Base-by-base conservation (phyloP, 176 grass and related monocot genomes). In the Canna indica region DNA sequence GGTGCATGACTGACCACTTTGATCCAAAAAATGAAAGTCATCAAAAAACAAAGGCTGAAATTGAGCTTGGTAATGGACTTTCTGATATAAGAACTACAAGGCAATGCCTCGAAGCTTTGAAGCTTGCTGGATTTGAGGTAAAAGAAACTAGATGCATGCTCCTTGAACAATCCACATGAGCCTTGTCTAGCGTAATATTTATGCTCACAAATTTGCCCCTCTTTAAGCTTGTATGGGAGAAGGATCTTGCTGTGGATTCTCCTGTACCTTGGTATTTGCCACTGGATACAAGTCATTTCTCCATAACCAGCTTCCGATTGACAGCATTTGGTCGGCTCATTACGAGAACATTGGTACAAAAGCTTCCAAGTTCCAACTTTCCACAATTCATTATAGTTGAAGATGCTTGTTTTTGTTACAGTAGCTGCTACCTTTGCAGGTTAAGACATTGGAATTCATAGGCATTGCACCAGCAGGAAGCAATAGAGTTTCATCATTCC, bases 41-140 rank as follows among this genome's bases (percentile, higher is more conserved):
- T 33, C 83, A 90, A 74, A 92, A 72, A 78, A 90, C 83, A 5
- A 97, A 97, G 75, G 84, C 91, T 67, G 86, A 92, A 75, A 78
- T 97, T 68, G 94, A 97, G 76, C 86, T 97, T 13, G 94, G 94
- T 13, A 87, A 87, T 80, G 94, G 89, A 1, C 86, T 97, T 68
- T 89, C 94, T 69, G 89, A 92, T 87, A 76, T 97, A 39, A 79
- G 89, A 77, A 97, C 82, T 57, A 92, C 84, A 68, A 62, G 10
- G 36, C 86, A 99, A 73, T 99, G 95, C 73, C 84, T 99, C 74
- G 88, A 99, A 53, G 95, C 95, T 72, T 80, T 85, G 67, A 94
- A 90, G 71, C 85, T 89, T 73, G 82, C 90, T 62, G 95, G 95
- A 17, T 99, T 99, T 82, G 90, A 99, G 84, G 95, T 90, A 83